Conservation (phyloP, 1,284 basidiomycete genomes). For the Rhodotorula sp. region DNA sequence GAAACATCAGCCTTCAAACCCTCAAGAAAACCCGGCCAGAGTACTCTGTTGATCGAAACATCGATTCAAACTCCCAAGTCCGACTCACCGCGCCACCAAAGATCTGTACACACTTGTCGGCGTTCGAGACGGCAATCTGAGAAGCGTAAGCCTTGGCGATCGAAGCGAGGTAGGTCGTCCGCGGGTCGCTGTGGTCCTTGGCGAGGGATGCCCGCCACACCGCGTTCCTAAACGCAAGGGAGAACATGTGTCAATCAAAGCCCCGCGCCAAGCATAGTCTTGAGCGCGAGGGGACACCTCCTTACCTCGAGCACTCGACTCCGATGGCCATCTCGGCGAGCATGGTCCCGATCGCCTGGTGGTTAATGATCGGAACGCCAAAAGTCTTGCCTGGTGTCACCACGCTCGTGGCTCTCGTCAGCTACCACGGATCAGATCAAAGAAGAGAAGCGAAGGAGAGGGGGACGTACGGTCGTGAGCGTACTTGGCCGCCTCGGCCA, state of each 20-base stretch:
- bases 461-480: constrained; percentile 52
- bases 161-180: constrained; percentile 58
- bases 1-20: not conserved
- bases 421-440: no score
- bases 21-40: not conserved
- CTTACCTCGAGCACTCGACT: constrained; percentile 19
- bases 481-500: constrained; percentile 57
- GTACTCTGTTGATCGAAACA: not conserved
- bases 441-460: not conserved
- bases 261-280: not conserved
- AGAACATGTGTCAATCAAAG: constrained; percentile 15
- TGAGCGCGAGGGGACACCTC: not conserved
- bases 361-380: constrained; percentile 58
- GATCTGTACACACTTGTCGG: constrained; percentile 55
- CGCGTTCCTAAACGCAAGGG: constrained; percentile 48
- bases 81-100: constrained; percentile 43
- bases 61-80: no score
- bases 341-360: constrained; percentile 57
- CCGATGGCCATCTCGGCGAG: constrained; percentile 60
- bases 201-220: constrained; percentile 56
- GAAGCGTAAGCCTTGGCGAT: constrained; percentile 57
- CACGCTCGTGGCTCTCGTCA: no score
- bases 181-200: constrained; percentile 54
- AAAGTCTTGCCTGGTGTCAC: constrained; percentile 52
- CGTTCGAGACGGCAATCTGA: constrained; percentile 53